Percentiles rank a stretch among this genome's conserved stretches.
These are phyloP conservation scores for Encephalitozoon romaleae DNA, from an alignment of 371 early-diverging fungal genomes.

Conservation along the genomic window DNA sequence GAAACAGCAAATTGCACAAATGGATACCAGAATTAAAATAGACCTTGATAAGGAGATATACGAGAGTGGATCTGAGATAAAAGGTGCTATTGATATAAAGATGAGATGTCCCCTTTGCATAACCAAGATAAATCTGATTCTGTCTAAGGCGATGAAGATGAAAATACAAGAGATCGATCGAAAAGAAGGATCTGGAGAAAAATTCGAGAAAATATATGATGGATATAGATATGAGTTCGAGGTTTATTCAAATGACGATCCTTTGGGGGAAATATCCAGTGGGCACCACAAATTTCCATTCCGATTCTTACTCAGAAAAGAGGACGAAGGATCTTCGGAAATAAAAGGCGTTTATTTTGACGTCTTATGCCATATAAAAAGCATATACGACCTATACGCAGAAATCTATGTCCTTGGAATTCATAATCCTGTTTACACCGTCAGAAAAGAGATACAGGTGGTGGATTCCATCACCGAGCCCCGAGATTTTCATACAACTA, in stretches of 20 bases:
- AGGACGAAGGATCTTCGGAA: conserved; percentile 7
- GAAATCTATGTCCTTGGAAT: background rate
- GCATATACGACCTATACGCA: background rate
- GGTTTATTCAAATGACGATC: background rate
- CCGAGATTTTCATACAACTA: background rate
- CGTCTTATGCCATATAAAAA: conserved; percentile 2
- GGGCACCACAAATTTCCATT: conserved; percentile 25
- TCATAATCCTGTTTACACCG: background rate
- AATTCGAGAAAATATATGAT: background rate
- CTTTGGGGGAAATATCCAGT: conserved; percentile 3
- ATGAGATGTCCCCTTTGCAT: conserved; percentile 5
- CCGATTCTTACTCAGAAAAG: conserved; percentile 10
- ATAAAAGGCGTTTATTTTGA: conserved; percentile 34
- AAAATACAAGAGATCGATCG: background rate
- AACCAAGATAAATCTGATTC: conserved; percentile 10
- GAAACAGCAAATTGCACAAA: background rate
- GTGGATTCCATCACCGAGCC: background rate
- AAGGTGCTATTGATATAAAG: conserved; percentile 4
- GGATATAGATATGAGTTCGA: conserved; percentile 17
- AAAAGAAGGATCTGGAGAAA: background rate
- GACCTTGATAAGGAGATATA: conserved; percentile 16
- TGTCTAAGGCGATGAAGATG: background rate
- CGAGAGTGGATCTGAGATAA: background rate
- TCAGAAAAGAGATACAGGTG: background rate
- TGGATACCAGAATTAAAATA: conserved; percentile 4